Base-by-base conservation (phyloP, 2,329 filamentous ascomycete genomes). In the Septoria petroselini region DNA sequence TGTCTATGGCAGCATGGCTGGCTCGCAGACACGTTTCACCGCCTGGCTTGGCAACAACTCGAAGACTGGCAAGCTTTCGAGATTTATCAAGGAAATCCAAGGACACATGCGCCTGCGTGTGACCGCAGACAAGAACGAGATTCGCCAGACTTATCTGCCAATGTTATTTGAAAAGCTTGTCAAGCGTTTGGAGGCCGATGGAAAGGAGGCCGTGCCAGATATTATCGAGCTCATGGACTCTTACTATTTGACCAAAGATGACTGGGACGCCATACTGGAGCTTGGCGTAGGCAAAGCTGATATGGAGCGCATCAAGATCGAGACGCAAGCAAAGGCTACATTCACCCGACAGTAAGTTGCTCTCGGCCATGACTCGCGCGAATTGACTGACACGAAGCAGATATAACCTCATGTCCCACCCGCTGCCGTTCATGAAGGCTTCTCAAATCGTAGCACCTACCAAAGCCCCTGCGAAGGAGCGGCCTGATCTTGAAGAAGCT, bases 221-320 rank as follows among this genome's bases (percentile, higher is more conserved):
- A 85, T 96, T 46, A 98, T 98, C 63, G 82, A 93, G 46, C 77
- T 96, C 46, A 97, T 98, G 93, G 93, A 98, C 66, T 90, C 85
- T 66, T 98, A 98, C 71, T 98, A 85, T 69, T 76, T 98, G 50
- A 97, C 93, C 0, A 85, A 86, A 55, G 93, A 98, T 18, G 93
- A 98, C 67, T 95, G 91, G 69, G 93, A 98, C 65, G 86, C 84
- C 7, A 89, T 98, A 62, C 78, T 90, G 67, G 93, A 98, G 71
- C 79, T 98, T 18, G 91, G 91, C 5, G 81, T 98, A 11, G 93
- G 91, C 3, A 81, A 84, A 1, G 91, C 95, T 78, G 79, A 84
- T 55, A 83, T 91, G 69, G 83, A 84, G 14, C 74, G 74, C 1
- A 78, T 94, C 59, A 86, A 84, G 53, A 85, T 97, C 44, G 89